Conservation (phyloP, 2,329 filamentous ascomycete species). For the Epichloe typhina region DNA sequence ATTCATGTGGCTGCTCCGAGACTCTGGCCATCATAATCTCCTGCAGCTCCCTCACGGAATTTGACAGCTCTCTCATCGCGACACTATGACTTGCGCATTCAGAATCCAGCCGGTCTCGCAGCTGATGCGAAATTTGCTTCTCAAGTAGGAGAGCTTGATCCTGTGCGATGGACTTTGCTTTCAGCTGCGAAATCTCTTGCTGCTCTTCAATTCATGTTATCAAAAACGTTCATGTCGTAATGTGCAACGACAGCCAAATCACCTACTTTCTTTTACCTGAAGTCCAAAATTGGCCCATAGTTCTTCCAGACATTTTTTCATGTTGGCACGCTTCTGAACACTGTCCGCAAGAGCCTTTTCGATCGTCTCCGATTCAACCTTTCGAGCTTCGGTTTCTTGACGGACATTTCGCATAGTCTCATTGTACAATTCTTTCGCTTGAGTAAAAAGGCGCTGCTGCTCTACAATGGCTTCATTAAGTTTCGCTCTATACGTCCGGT, state of each 20-base stretch:
- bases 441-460: slow-evolving; percentile 30
- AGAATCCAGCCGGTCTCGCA: not conserved
- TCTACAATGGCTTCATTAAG: slow-evolving; percentile 34
- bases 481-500: slow-evolving; percentile 20
- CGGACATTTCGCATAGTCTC: slow-evolving; percentile 21
- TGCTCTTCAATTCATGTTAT: slow-evolving; percentile 11
- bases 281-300: slow-evolving; percentile 12
- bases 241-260: not conserved
- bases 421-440: slow-evolving; percentile 20
- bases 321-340: slow-evolving; percentile 19
- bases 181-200: slow-evolving; percentile 12
- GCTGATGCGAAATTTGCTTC: not conserved
- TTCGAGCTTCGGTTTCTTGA: slow-evolving; percentile 16
- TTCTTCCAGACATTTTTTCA: slow-evolving; percentile 18
- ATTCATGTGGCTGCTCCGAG: not conserved
- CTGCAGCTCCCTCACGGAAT: not conserved
- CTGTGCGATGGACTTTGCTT: slow-evolving; percentile 10
- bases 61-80: not conserved
- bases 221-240: not conserved
- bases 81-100: not conserved
- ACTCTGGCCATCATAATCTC: not conserved
- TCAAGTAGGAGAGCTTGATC: slow-evolving; percentile 6
- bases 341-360: slow-evolving; percentile 16
- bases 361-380: slow-evolving; percentile 11
- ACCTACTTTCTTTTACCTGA: slow-evolving; percentile 14